Evolutionary conservation across 2,329 filamentous ascomycete genomes (phyloP).

Genomic region (Tolypocladium ophioglossoides): DNA sequence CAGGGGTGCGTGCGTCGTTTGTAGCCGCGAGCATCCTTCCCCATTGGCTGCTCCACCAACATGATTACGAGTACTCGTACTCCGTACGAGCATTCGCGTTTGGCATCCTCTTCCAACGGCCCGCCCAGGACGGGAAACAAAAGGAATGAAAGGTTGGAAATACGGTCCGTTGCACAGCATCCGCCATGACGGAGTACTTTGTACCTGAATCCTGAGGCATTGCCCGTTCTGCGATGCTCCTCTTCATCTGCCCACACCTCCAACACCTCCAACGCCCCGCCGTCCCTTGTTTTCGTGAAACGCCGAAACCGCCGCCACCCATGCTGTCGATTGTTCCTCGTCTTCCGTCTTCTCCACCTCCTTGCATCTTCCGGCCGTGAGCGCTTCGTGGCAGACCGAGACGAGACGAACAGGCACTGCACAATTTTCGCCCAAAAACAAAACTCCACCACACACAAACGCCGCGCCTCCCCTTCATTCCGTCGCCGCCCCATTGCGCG

Average conservation of each 20-base stretch:
- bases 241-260: not conserved
- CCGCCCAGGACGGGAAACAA: too few species aligned
- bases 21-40: too few species aligned
- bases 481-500: not conserved
- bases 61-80: too few species aligned
- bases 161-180: not conserved
- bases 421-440: not conserved
- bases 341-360: not conserved
- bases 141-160: not conserved
- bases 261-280: not conserved
- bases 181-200: too few species aligned
- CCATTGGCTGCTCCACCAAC: too few species aligned
- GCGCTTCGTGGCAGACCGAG: not conserved
- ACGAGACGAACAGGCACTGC: too few species aligned
- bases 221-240: too few species aligned
- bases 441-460: not conserved
- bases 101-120: too few species aligned
- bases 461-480: conserved; percentile 1
- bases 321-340: not conserved
- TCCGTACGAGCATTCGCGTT: too few species aligned
- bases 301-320: not conserved
- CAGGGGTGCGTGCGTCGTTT: too few species aligned
- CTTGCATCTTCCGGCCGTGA: not conserved
- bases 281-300: not conserved
- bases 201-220: too few species aligned